Percentiles rank a stretch among this genome's conserved stretches.
Conservation (phyloP, 257 asterid species). For the Primulina tabacum region DNA sequence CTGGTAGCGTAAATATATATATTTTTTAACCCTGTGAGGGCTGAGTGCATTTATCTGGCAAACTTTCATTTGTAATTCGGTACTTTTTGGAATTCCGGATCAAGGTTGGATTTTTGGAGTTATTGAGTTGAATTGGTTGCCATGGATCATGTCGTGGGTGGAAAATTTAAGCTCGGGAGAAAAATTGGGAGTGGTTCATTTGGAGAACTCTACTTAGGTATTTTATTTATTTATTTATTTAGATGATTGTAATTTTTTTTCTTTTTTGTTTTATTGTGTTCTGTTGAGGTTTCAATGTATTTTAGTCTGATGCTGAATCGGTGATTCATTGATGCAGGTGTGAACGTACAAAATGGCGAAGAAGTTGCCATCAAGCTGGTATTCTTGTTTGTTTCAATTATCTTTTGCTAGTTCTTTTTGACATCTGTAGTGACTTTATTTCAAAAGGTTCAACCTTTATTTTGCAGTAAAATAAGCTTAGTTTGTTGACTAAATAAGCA, state of each 20-base stretch:
- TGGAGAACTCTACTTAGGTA: conserved; percentile 78
- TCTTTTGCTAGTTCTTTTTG: background rate
- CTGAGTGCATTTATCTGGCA: background rate
- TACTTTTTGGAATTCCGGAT: conserved; percentile 12
- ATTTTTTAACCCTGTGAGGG: background rate
- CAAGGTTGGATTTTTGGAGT: conserved; percentile 18
- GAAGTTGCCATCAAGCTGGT: conserved; percentile 93
- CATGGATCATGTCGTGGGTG: conserved; percentile 89
- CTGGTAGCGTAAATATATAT: conserved; percentile 12
- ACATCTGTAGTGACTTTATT: background rate
- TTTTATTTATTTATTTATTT: background rate
- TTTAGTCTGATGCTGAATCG: background rate
- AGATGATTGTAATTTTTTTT: background rate
- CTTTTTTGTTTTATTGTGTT: conserved; percentile 4
- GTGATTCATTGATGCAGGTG: conserved; percentile 49
- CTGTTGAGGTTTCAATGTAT: conserved; percentile 14
- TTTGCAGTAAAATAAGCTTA: conserved; percentile 6
- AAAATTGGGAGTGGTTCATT: conserved; percentile 89
- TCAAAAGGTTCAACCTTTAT: background rate
- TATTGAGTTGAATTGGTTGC: conserved; percentile 26
- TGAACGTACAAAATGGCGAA: conserved; percentile 79
- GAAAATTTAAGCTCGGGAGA: conserved; percentile 75
- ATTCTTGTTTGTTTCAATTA: conserved; percentile 14
- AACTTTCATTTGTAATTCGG: background rate
- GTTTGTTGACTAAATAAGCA: background rate